These are phyloP conservation scores for Xylariaceae sp. DNA, from an alignment of 2,329 filamentous ascomycete genomes.

Conservation along the genomic window DNA sequence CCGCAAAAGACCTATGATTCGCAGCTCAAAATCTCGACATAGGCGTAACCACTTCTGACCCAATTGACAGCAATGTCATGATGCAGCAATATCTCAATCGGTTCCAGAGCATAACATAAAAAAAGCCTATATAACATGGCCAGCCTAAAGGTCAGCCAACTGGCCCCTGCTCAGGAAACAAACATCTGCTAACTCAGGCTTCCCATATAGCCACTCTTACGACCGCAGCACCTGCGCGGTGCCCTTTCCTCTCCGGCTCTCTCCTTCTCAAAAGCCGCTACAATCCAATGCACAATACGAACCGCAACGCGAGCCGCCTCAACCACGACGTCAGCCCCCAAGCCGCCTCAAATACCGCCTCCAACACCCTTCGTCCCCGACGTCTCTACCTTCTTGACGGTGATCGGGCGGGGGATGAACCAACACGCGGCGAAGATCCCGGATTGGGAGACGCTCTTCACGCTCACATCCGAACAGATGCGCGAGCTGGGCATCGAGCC, in stretches of 20 bases:
- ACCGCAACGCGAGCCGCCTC: conserved; percentile 18
- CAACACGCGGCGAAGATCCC: conserved; percentile 86
- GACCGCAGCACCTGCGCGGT: conserved; percentile 38
- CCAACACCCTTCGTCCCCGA: conserved; percentile 89
- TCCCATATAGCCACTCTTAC: conserved; percentile 35
- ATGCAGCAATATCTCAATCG: conserved; percentile 5
- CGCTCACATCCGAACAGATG: conserved; percentile 76
- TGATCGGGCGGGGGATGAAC: conserved; percentile 87
- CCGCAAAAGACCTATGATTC: conserved; percentile 15
- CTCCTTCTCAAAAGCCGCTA: conserved; percentile 5
- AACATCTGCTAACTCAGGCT: conserved; percentile 7
- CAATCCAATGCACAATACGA: conserved; percentile 19
- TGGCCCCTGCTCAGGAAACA: not conserved
- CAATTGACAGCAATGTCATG: not conserved
- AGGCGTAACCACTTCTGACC: not conserved
- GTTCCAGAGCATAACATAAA: conserved; percentile 1
- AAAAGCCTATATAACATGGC: conserved; percentile 26
- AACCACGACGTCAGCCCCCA: conserved; percentile 6
- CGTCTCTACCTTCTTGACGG: conserved; percentile 80
- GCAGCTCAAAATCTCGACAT: not conserved
- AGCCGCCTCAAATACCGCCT: conserved; percentile 55
- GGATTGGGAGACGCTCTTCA: conserved; percentile 90
- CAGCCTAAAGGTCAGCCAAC: conserved; percentile 34
- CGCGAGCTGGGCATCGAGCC: conserved; percentile 86
- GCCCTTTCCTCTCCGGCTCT: conserved; percentile 18